Conservation (phyloP, 2,329 filamentous ascomycete species). For the Blastomyces parvus region DNA sequence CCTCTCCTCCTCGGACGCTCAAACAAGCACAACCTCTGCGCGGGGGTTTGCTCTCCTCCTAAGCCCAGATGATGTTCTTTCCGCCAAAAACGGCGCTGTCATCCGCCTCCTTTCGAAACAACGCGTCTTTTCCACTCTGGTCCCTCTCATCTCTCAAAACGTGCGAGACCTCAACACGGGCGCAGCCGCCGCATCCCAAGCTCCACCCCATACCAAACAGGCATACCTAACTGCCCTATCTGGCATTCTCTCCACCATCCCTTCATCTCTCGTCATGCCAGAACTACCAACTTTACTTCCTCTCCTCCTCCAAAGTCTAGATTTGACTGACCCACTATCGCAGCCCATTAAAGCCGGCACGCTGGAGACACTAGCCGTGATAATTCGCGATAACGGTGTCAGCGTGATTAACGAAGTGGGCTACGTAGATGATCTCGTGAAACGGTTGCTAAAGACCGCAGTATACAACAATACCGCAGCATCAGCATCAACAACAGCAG, state of each 20-base stretch:
- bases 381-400: constrained; percentile 49
- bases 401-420: constrained; percentile 43
- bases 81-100: constrained; percentile 50
- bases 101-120: constrained; percentile 56
- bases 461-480: constrained; percentile 18
- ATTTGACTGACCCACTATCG: constrained; percentile 40
- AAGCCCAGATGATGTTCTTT: constrained; percentile 52
- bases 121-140: constrained; percentile 51
- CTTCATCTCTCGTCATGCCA: constrained; percentile 50
- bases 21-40: constrained; percentile 44
- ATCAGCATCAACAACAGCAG: constrained; percentile 13
- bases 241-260: constrained; percentile 51
- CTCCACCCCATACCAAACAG: constrained; percentile 39
- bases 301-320: constrained; percentile 54
- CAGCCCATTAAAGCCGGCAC: constrained; percentile 51
- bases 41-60: constrained; percentile 52
- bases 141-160: constrained; percentile 46
- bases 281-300: constrained; percentile 50
- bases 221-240: constrained; percentile 56
- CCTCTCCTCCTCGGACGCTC: constrained; percentile 36
- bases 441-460: constrained; percentile 45
- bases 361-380: constrained; percentile 48
- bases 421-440: constrained; percentile 49
- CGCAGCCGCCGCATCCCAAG: constrained; percentile 15
- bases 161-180: constrained; percentile 39